Conservation (phyloP, 805 yeast genomes). For the Kazachstania bromeliacearum region DNA sequence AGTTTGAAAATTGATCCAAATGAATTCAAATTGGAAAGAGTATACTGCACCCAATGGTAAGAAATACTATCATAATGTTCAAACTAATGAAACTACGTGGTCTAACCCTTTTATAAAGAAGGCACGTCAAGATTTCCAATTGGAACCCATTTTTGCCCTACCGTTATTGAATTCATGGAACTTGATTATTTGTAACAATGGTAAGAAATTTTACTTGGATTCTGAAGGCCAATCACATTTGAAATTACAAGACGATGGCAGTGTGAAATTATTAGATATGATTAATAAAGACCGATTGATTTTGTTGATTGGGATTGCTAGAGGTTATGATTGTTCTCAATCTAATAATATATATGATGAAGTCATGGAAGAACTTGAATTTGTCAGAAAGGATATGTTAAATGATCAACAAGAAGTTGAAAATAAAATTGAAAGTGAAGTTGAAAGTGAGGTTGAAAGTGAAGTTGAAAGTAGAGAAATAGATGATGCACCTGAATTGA, state of each 20-base stretch:
- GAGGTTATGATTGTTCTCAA: constrained; percentile 13
- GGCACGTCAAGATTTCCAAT: constrained; percentile 3
- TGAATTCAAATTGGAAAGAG: constrained; percentile 28
- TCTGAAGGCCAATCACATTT: constrained; percentile 15
- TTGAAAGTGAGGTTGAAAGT: constrained; percentile 9
- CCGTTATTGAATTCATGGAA: constrained; percentile 31
- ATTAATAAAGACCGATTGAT: constrained; percentile 25
- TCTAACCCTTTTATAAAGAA: constrained; percentile 22
- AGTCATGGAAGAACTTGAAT: constrained; percentile 10
- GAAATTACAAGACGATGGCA: constrained; percentile 26
- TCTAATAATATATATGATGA: constrained; percentile 13
- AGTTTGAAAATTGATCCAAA: too few relatives aligned
- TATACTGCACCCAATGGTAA: constrained; percentile 32
- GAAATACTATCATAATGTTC: constrained; percentile 32
- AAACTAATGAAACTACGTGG: constrained; percentile 33
- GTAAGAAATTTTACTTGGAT: constrained; percentile 36
- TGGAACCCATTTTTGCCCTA: constrained; percentile 10
- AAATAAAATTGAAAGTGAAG: constrained; percentile 7
- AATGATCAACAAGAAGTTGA: constrained; percentile 7
- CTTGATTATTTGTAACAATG: constrained; percentile 34
- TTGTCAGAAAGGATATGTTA: constrained; percentile 7
- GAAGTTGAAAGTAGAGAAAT: not conserved
- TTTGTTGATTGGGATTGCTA: constrained; percentile 17
- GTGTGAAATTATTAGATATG: constrained; percentile 18
- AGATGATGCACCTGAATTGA: not conserved